These are phyloP conservation scores for Penicillium occitanis DNA, from an alignment of 2,329 filamentous ascomycete genomes.

Conservation along the genomic window DNA sequence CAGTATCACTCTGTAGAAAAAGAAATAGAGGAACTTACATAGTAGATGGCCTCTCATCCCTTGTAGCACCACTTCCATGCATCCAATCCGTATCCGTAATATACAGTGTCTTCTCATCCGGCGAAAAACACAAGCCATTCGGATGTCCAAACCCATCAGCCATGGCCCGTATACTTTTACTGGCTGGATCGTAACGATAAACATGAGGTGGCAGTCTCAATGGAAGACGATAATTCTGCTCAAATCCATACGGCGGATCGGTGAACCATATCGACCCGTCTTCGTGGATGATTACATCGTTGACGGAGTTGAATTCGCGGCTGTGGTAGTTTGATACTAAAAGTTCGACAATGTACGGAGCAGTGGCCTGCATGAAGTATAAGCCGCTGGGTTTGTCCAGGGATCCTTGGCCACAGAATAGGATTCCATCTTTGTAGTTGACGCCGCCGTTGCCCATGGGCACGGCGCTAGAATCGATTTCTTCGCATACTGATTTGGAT, in stretches of 20 bases:
- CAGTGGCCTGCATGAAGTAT: background rate
- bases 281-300: conserved; percentile 41
- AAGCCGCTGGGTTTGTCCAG: background rate
- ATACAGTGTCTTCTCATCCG: conserved; percentile 42
- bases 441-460: background rate
- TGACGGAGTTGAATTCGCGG: conserved; percentile 40
- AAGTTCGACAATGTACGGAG: conserved; percentile 11
- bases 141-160: conserved; percentile 43
- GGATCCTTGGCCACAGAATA: background rate
- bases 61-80: conserved; percentile 24
- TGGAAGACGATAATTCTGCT: conserved; percentile 31
- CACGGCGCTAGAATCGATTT: background rate
- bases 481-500: background rate
- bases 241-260: conserved; percentile 39
- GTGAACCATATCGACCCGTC: conserved; percentile 41
- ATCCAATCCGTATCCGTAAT: conserved; percentile 43
- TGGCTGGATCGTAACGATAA: conserved; percentile 41
- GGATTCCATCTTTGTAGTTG: background rate
- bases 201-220: conserved; percentile 33
- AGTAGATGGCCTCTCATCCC: background rate
- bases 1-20: background rate
- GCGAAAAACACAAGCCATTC: conserved; percentile 47
- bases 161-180: conserved; percentile 36
- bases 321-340: conserved; percentile 32
- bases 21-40: background rate